A percentile compares a stretch with the other conserved stretches of the same genome.
Conservation (phyloP, 2,329 filamentous ascomycete species). For the Colletotrichum limetticola region DNA sequence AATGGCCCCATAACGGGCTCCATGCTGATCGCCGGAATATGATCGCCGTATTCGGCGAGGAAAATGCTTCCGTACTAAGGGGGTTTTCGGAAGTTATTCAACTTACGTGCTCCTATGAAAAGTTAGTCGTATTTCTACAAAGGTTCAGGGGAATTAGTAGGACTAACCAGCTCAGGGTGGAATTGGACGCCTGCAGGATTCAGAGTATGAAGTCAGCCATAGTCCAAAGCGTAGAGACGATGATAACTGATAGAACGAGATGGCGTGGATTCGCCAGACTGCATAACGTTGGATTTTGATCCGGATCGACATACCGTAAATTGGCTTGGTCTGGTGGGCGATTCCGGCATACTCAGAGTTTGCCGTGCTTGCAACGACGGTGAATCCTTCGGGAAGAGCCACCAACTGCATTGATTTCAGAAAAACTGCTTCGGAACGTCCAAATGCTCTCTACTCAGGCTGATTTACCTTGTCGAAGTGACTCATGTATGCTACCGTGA, state of each 20-base stretch:
- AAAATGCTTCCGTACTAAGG: neutral
- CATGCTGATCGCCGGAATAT: neutral
- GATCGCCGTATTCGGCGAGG: neutral
- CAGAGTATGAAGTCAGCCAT: too few species aligned
- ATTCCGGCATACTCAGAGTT: constrained; percentile 87
- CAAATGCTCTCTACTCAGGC: too few species aligned
- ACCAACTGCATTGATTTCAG: constrained; percentile 63
- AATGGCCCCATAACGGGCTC: neutral
- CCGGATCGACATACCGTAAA: constrained; percentile 64
- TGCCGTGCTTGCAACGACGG: constrained; percentile 76
- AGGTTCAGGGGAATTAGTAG: too few species aligned
- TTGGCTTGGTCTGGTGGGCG: constrained; percentile 74
- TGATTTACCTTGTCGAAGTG: constrained; percentile 74
- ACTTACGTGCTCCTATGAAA: neutral
- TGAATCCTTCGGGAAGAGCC: constrained; percentile 77
- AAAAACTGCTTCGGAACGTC: too few species aligned
- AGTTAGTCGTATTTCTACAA: too few species aligned
- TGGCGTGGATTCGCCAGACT: too few species aligned
- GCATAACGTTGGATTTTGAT: too few species aligned
- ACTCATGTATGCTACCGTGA: constrained; percentile 76
- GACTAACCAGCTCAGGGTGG: constrained; percentile 77
- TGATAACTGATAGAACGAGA: too few species aligned
- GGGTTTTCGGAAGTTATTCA: neutral
- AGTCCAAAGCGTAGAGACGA: too few species aligned
- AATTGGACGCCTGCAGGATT: constrained; percentile 74